A percentile compares a stretch with the other conserved stretches of the same genome.
Conservation (phyloP, 2,329 filamentous ascomycete genomes). For the Phoma sp. region DNA sequence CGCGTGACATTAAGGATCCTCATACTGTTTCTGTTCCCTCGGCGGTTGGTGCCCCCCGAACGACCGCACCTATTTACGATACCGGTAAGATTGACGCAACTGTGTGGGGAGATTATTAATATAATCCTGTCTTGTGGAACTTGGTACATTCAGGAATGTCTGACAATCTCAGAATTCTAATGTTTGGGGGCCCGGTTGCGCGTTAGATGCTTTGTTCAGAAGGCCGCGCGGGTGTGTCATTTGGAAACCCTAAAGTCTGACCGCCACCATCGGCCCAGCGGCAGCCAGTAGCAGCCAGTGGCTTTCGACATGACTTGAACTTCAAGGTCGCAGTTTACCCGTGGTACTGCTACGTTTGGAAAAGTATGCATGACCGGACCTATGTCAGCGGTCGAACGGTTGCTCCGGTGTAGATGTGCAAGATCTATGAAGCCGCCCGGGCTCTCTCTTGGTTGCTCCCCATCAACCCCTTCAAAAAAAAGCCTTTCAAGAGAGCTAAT, state of each 20-base stretch:
- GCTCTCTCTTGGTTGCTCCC: not conserved
- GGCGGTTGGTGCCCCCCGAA: too few relatives aligned
- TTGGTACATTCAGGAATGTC: too few relatives aligned
- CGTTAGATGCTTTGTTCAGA: not conserved
- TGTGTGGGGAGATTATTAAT: too few relatives aligned
- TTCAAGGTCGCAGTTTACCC: not conserved
- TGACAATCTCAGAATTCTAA: too few relatives aligned
- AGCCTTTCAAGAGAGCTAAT: not conserved
- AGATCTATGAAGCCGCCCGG: not conserved
- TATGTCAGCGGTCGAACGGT: not conserved
- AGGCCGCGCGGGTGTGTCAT: constrained; percentile 9
- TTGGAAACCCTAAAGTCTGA: constrained; percentile 1
- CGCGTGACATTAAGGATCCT: too few relatives aligned
- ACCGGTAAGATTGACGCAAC: too few relatives aligned
- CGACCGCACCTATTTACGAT: too few relatives aligned
- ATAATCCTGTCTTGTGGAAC: too few relatives aligned
- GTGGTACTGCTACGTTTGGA: not conserved
- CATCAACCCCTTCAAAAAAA: not conserved
- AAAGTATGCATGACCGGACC: not conserved
- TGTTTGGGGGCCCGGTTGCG: not conserved
- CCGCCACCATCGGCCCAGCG: not conserved
- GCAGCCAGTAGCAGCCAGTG: too few relatives aligned
- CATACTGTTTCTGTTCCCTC: too few relatives aligned
- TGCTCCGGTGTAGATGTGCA: not conserved
- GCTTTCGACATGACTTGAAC: too few relatives aligned